Evolutionary conservation across 106 monocot species (phyloP).

Genomic region (Allium cepa): DNA sequence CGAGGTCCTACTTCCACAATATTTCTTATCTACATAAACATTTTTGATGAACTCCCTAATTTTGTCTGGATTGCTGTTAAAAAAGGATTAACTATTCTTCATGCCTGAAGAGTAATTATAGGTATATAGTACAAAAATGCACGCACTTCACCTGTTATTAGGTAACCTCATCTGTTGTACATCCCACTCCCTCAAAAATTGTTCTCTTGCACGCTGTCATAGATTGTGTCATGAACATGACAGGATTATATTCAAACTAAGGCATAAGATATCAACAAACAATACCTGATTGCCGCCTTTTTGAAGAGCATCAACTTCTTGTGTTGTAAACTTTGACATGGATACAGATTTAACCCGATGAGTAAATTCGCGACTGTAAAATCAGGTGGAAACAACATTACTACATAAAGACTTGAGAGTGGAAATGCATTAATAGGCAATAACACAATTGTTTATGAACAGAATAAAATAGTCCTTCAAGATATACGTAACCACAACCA

Average conservation of each 20-base stretch:
- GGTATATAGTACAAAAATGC: not conserved
- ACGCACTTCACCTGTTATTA: constrained; percentile 45
- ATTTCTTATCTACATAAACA: constrained; percentile 90
- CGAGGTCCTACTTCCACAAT: constrained; percentile 43
- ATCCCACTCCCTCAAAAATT: constrained; percentile 50
- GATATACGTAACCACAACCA: no score
- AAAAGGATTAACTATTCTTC: not conserved
- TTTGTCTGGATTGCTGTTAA: constrained; percentile 68
- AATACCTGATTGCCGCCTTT: constrained; percentile 64
- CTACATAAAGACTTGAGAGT: not conserved
- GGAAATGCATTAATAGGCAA: no score
- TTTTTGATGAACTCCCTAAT: constrained; percentile 89
- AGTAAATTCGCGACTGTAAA: constrained; percentile 74
- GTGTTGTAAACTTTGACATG: constrained; percentile 76
- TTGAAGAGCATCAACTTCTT: constrained; percentile 84
- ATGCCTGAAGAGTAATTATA: not conserved
- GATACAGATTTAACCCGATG: constrained; percentile 91
- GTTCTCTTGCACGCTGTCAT: constrained; percentile 49
- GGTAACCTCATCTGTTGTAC: constrained; percentile 36
- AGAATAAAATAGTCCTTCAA: no score
- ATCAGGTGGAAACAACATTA: not conserved
- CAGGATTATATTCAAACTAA: not conserved
- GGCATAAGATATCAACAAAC: not conserved
- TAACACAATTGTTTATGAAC: no score
- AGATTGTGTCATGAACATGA: not conserved